Percentiles rank a stretch among this genome's conserved stretches.
phyloP scores from a whole-genome alignment of 306 rosid genomes.

The Phaseolus lunatus region DNA sequence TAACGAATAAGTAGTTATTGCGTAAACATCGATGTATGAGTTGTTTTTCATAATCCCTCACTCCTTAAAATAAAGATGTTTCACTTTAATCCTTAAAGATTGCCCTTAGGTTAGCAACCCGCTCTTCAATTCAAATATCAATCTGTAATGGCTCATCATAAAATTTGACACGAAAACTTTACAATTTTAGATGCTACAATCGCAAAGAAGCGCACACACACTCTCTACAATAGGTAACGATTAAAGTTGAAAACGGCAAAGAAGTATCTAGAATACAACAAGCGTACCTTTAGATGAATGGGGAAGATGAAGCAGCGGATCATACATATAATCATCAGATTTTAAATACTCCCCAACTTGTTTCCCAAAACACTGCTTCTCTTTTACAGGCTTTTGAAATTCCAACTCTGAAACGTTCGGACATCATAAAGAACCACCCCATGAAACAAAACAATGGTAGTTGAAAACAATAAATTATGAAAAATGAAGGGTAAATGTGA shows the following conservation, averaged over 20 bases:
- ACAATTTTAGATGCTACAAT: conserved; percentile 1
- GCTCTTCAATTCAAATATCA: neutral
- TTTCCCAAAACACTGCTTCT: conserved; percentile 45
- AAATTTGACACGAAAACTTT: neutral
- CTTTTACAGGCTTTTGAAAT: conserved; percentile 44
- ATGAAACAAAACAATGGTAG: neutral
- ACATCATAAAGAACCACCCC: conserved; percentile 8
- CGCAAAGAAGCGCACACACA: neutral
- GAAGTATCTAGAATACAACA: neutral
- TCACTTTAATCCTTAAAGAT: neutral
- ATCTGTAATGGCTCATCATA: neutral
- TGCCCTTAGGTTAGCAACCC: neutral
- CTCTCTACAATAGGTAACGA: neutral
- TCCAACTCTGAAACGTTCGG: conserved; percentile 48
- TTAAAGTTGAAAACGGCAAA: neutral
- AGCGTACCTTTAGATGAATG: conserved; percentile 53
- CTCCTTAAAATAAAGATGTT: neutral
- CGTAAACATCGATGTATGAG: neutral
- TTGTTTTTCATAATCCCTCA: neutral
- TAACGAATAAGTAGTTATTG: neutral
- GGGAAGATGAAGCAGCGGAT: conserved; percentile 56
- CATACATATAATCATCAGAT: conserved; percentile 74
- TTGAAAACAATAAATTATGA: neutral
- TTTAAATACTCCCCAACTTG: conserved; percentile 60
- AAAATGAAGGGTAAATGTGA: too few relatives aligned